Base-by-base conservation (phyloP, 176 grass and related monocot genomes). In the Oropetium thomaeum region DNA sequence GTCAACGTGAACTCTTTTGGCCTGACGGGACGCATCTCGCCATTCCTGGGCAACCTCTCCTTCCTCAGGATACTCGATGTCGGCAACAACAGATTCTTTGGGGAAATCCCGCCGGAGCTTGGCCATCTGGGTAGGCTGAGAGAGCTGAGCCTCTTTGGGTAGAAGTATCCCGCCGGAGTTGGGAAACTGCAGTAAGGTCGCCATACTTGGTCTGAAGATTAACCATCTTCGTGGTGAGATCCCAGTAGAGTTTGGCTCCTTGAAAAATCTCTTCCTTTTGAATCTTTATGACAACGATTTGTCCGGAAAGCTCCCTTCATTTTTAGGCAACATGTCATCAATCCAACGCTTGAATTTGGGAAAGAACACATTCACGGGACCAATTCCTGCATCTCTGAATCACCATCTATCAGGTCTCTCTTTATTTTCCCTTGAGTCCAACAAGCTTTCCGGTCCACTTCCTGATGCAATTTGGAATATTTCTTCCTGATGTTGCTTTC, bases 41-140 rank as follows among this genome's bases (percentile, higher is more conserved):
- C 88, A 2, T 83, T n/a, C 38, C 14, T 87, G 27, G 74, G 66
- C 17, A 91, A 91, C 68, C 79, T 86, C 1, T 80, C 83, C 15
- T 86, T 86, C 52, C 65, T 89, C 0, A 28, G 13, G 58, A 11
- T 0, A 3, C 57, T 90, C 5, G 13, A 83, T 14, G 9, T 86
- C 22, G 1, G 30, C 28, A 8, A 26, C 22, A 90, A 90, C 60
- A 14, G 5, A 17, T 40, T 90, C 5, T 25, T 11, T 0, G 79
- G 87, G 3, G 13, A 9, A 33, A 65, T 83, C 25, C 88, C 83
- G 3, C 25, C 15, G 4, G 51, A 82, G 22, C 63, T 90, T 8
- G 74, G 79, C 33, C 57, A 1, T 14, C 65, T 90, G 4, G 4
- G 20, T 7, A 34, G 67, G 57, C 62, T 90, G 30, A 9, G 17